Evolutionary conservation across 1,284 basidiomycete species (phyloP).

Genomic region (Rhodotorula sp.): DNA sequence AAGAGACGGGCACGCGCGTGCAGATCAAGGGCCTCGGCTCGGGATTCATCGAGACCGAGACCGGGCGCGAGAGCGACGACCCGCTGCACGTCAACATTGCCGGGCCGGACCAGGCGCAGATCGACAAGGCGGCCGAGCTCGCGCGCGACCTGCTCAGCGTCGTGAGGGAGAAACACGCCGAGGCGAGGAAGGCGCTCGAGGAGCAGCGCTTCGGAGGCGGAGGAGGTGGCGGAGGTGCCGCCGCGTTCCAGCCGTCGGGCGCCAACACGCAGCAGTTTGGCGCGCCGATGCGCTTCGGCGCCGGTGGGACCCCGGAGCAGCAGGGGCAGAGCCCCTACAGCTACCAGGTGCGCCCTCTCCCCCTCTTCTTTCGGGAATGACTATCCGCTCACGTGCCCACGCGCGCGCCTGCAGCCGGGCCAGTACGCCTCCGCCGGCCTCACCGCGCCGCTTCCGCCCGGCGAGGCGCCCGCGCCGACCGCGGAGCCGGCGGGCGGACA

Average conservation of each 20-base stretch:
- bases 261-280: constrained; percentile 11
- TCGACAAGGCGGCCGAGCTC: constrained; percentile 79
- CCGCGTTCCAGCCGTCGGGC: constrained; percentile 3
- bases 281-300: constrained; percentile 15
- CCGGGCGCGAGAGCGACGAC: constrained; percentile 84
- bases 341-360: constrained; percentile 30
- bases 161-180: constrained; percentile 79
- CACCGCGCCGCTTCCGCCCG: constrained; percentile 39
- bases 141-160: constrained; percentile 87
- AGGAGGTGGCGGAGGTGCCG: constrained; percentile 5
- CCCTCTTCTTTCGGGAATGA: background rate
- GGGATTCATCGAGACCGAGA: constrained; percentile 93
- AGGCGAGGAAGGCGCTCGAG: constrained; percentile 57
- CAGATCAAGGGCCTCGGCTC: constrained; percentile 96
- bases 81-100: constrained; percentile 94
- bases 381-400: too few relatives aligned
- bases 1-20: constrained; percentile 93
- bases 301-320: background rate
- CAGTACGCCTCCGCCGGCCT: constrained; percentile 37
- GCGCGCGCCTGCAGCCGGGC: constrained; percentile 4
- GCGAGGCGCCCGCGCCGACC: constrained; percentile 33
- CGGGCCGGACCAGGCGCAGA: constrained; percentile 83
- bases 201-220: background rate
- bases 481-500: constrained; percentile 12
- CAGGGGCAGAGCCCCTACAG: constrained; percentile 18